Base-by-base conservation (phyloP, 441 rosid species). In the Erodium trifolium region DNA sequence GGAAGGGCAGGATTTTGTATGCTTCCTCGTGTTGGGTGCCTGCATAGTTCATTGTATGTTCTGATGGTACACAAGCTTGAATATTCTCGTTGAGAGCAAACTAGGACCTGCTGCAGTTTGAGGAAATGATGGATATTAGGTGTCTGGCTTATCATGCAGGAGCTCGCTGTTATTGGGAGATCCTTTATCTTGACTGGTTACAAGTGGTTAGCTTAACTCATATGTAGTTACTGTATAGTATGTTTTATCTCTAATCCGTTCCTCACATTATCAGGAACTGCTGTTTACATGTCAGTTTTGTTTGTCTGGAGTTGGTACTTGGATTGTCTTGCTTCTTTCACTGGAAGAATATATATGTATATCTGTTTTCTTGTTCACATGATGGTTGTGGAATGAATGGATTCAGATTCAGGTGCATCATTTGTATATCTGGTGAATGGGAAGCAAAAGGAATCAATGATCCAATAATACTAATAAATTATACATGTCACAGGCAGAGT, bases 1-100 rank as follows among this genome's bases (percentile, higher is more conserved):
- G 97, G 97, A 93, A 91, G 82, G 99, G 99, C n/a, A 81, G 96
- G 49, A 87, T 87, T 75, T 31, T 89, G 1, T 83, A 71, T 66
- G 97, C 90, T 41, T 89, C 96, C 45, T 88, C 93, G 59, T 72
- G 79, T 13, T 85, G 88, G 92, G 75, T 83, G 67, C 86, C 94
- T 71, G 79, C 76, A 10, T 80, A 76, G 73, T 65, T 75, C 66
- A 72, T 11, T 14, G 62, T 55, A n/a, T 55, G 18, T 55, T 43
- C 49, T 43, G 49, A 10, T 43, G 9, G 49, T 43, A 43, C 49
- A 8, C 12, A 10, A n/a, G 49, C 12, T 43, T 43, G 12, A 43
- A 11, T 43, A 43, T 43, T 43, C 13, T 37, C 43, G 8, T 37
- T 5, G 49, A 11, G 49, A 43, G 13, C 11, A 43, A 11, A 1